Evolutionary conservation across 2,329 filamentous ascomycete genomes (phyloP).

Genomic region (Teratosphaeria zuluensis): DNA sequence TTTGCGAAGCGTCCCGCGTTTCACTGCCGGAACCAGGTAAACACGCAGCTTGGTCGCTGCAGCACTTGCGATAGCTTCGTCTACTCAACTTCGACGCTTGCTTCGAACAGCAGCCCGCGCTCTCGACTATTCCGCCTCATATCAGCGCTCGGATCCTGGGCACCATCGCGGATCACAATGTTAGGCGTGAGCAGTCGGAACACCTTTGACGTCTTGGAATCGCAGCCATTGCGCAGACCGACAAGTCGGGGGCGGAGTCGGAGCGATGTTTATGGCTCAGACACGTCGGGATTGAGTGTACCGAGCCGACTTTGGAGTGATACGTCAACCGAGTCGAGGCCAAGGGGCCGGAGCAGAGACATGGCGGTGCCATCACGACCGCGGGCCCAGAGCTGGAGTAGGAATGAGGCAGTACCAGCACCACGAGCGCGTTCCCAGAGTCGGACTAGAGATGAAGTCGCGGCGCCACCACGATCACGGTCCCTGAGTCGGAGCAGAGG

Average conservation of each 20-base stretch:
- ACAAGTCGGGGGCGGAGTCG: background rate
- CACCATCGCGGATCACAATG: background rate
- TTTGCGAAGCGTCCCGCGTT: background rate
- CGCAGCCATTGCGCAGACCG: background rate
- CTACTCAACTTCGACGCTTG: background rate
- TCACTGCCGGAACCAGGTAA: background rate
- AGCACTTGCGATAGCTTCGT: background rate
- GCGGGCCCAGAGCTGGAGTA: background rate
- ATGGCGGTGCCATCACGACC: background rate
- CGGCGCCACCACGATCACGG: background rate
- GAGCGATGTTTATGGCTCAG: background rate
- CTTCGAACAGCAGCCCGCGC: background rate
- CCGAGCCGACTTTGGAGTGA: background rate
- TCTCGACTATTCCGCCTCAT: background rate
- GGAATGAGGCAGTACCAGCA: background rate
- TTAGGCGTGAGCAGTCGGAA: background rate
- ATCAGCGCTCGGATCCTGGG: too few species aligned
- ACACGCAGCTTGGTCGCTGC: background rate
- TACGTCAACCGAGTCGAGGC: background rate
- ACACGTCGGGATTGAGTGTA: background rate
- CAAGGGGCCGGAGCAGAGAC: background rate
- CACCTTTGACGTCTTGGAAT: background rate
- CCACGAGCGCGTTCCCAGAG: background rate
- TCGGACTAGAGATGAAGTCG: background rate
- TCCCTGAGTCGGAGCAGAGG: background rate